Conservation (phyloP, 176 grass and related monocot genomes). For the Stipa capillata region DNA sequence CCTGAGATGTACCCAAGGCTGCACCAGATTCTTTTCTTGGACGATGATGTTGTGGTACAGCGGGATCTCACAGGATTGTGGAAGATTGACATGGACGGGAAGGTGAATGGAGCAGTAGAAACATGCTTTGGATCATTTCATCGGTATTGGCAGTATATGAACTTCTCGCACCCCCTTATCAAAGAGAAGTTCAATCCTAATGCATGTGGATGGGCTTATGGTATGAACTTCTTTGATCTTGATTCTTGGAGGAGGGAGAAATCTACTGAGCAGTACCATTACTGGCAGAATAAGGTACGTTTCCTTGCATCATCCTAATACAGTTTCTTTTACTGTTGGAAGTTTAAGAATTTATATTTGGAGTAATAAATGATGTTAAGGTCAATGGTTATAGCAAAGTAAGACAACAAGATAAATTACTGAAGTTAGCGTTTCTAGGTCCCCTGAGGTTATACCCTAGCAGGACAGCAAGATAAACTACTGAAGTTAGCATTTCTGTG, state of each 20-base stretch:
- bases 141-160: constrained; percentile 94
- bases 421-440: not conserved
- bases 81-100: constrained; percentile 98
- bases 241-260: constrained; percentile 93
- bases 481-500: not conserved
- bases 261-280: constrained; percentile 91
- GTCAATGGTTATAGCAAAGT: not conserved
- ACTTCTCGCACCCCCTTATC: constrained; percentile 96
- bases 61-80: constrained; percentile 80
- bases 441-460: not conserved
- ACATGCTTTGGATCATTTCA: constrained; percentile 98
- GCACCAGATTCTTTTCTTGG: constrained; percentile 86
- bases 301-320: not conserved
- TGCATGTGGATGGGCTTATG: constrained; percentile 94
- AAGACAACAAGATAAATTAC: not conserved
- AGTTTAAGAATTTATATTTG: not conserved
- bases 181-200: constrained; percentile 88
- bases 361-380: not conserved
- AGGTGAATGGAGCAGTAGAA: constrained; percentile 97
- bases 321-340: not conserved
- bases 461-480: not conserved
- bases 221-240: constrained; percentile 98
- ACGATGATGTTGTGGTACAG: constrained; percentile 95
- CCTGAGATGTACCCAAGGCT: constrained; percentile 97
- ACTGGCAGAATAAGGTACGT: constrained; percentile 96